phyloP scores from a whole-genome alignment of 805 yeast genomes.

The Metschnikowia santaceciliae region DNA sequence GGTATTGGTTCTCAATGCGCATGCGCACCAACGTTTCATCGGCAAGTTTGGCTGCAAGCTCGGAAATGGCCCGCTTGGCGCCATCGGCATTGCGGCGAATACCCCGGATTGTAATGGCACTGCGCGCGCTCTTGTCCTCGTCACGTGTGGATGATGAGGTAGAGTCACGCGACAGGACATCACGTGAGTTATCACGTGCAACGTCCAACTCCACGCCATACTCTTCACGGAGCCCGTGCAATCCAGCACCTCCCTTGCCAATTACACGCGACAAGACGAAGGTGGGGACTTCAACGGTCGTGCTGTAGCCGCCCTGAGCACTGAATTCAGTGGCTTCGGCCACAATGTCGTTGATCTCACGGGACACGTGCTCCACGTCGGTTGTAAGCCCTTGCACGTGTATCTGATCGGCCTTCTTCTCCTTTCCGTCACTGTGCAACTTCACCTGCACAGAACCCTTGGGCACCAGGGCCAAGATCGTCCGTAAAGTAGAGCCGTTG shows the following conservation, averaged over 20 bases:
- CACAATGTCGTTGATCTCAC: conserved; percentile 51
- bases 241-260: conserved; percentile 82
- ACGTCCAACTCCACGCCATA: conserved; percentile 76
- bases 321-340: conserved; percentile 53
- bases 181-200: conserved; percentile 32
- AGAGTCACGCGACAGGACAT: neutral
- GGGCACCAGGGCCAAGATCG: conserved; percentile 35
- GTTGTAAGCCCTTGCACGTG: conserved; percentile 64
- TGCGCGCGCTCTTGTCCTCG: conserved; percentile 24
- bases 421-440: conserved; percentile 39
- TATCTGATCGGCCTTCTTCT: conserved; percentile 47
- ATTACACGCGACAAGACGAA: conserved; percentile 71
- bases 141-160: conserved; percentile 30
- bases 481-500: conserved; percentile 52
- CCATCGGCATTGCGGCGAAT: conserved; percentile 72
- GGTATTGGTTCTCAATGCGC: conserved; percentile 71
- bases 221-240: conserved; percentile 65
- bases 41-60: conserved; percentile 69
- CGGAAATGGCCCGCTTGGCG: conserved; percentile 55
- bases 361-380: conserved; percentile 53
- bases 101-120: conserved; percentile 59
- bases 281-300: conserved; percentile 60
- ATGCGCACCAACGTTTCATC: conserved; percentile 70
- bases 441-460: conserved; percentile 43
- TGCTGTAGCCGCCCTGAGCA: conserved; percentile 34